Evolutionary conservation across 169 alveolate species (phyloP).

Genomic region (Perkinsus olseni): DNA sequence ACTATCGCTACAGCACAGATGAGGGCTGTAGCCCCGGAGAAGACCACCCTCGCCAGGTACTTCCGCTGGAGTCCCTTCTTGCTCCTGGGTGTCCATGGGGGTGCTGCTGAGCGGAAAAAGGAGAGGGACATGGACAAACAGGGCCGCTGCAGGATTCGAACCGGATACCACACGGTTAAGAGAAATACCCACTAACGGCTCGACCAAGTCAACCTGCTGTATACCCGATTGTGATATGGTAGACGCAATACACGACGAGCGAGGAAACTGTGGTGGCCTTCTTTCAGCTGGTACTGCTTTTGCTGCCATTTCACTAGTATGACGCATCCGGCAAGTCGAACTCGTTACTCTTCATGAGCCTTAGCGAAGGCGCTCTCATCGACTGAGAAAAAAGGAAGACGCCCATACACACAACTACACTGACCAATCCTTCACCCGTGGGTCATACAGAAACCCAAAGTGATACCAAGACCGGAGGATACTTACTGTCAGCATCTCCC

Average conservation of each 20-base stretch:
- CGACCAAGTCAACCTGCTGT: too few relatives aligned
- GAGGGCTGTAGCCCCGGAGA: too few relatives aligned
- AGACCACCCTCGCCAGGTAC: too few relatives aligned
- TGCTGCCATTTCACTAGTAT: background rate
- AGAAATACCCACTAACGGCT: too few relatives aligned
- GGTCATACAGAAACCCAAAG: background rate
- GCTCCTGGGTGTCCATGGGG: too few relatives aligned
- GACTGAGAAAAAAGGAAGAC: background rate
- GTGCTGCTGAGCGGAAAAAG: too few relatives aligned
- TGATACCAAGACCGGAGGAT: background rate
- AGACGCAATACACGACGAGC: background rate
- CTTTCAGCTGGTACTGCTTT: background rate
- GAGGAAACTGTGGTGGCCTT: background rate
- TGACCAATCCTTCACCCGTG: background rate
- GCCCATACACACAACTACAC: background rate
- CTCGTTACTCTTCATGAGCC: background rate
- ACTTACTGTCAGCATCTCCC: background rate
- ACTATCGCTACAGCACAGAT: too few relatives aligned
- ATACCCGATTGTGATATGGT: background rate
- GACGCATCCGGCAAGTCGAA: too few relatives aligned
- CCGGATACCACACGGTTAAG: too few relatives aligned
- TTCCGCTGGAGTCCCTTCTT: too few relatives aligned
- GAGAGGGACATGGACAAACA: too few relatives aligned
- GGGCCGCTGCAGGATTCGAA: too few relatives aligned
- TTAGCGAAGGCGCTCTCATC: background rate